Conservation (phyloP, 2,329 filamentous ascomycete genomes). For the Botrytis tulipae region DNA sequence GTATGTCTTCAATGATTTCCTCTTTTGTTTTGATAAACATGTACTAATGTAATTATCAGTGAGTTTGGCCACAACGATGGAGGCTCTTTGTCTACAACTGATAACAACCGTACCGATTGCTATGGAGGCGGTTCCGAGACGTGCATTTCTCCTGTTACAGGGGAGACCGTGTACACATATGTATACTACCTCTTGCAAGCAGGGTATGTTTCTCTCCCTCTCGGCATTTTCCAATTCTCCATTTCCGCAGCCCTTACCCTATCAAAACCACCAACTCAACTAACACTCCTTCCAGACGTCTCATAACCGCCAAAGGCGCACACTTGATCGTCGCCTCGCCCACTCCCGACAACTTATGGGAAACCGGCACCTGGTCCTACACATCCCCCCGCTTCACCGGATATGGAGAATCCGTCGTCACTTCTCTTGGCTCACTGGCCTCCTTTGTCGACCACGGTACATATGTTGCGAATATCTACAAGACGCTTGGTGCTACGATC, state of each 20-base stretch:
- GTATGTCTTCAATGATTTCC: background rate
- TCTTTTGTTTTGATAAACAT: background rate
- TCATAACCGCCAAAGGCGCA: conserved; percentile 52
- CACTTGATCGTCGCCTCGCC: conserved; percentile 58
- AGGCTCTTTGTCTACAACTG: conserved; percentile 47
- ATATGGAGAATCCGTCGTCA: conserved; percentile 50
- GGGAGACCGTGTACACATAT: conserved; percentile 47
- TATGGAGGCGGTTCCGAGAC: conserved; percentile 48
- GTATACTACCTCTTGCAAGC: conserved; percentile 31
- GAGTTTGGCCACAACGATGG: conserved; percentile 69
- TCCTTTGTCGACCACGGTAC: conserved; percentile 58
- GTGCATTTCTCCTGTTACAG: conserved; percentile 35
- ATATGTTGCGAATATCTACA: conserved; percentile 51
- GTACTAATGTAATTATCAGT: background rate
- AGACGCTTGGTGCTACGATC: conserved; percentile 46
- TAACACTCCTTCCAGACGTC: conserved; percentile 29
- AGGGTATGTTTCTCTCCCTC: background rate
- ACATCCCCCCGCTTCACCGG: conserved; percentile 53
- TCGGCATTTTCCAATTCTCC: background rate
- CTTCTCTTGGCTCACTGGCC: conserved; percentile 40
- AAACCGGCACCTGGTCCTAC: conserved; percentile 50
- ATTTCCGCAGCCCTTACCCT: background rate
- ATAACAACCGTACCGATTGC: conserved; percentile 63
- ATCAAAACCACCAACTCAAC: background rate
- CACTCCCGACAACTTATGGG: conserved; percentile 64